phyloP scores from a whole-genome alignment of 2,329 filamentous ascomycete genomes.

The Sporothrix schenckii region DNA sequence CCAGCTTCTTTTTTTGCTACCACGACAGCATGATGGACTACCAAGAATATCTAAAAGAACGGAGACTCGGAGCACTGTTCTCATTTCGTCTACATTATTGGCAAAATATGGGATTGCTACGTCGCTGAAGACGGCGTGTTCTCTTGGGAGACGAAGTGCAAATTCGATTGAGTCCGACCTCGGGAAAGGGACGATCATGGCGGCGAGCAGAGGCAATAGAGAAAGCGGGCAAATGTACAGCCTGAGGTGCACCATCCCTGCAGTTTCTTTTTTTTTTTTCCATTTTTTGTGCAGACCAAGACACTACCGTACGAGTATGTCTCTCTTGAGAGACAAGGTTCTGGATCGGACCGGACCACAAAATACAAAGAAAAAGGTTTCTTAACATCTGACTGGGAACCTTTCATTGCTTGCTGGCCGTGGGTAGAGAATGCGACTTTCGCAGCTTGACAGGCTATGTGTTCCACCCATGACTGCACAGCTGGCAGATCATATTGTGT shows the following conservation, averaged over 20 bases:
- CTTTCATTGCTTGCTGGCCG: background rate
- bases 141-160: no score
- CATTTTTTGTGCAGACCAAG: background rate
- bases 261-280: background rate
- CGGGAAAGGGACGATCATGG: background rate
- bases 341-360: no score
- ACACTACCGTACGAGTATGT: background rate
- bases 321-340: background rate
- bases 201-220: background rate
- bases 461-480: background rate
- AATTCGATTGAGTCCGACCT: background rate
- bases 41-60: background rate
- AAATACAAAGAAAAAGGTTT: background rate
- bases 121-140: background rate
- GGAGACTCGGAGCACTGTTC: no score
- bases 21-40: background rate
- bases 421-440: background rate
- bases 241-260: background rate
- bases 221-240: no score
- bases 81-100: slow-evolving; percentile 2
- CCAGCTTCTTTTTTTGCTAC: slow-evolving; percentile 12
- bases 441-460: background rate
- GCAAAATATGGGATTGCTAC: slow-evolving; percentile 1
- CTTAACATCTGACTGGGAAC: background rate
- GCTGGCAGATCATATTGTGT: slow-evolving; percentile 6